phyloP scores from a whole-genome alignment of 768 basidiomycete genomes.

The Leucocoprinus leucothites region DNA sequence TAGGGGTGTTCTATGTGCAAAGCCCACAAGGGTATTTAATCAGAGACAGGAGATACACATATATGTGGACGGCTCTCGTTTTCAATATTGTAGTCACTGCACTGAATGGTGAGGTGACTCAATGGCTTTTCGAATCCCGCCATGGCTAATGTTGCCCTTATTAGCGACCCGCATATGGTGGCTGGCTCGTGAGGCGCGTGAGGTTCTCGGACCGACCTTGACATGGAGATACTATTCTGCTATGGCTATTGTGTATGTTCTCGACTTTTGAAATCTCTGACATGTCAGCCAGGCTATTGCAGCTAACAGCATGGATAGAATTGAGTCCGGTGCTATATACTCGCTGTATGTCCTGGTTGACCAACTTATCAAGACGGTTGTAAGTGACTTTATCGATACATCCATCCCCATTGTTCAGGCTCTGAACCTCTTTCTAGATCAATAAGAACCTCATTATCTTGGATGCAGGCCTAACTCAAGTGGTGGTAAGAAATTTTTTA shows the following conservation, averaged over 20 bases:
- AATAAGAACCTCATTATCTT: slow-evolving; percentile 1
- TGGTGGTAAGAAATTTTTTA: slow-evolving; percentile 21
- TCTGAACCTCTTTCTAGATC: neutral
- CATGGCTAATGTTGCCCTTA: neutral
- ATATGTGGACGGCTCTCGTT: neutral
- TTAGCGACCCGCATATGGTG: slow-evolving; percentile 30
- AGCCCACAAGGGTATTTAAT: neutral
- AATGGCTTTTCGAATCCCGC: neutral
- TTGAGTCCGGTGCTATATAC: slow-evolving; percentile 30
- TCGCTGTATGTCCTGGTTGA: slow-evolving; percentile 25
- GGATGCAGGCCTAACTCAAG: slow-evolving; percentile 23
- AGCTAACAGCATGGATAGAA: slow-evolving; percentile 16
- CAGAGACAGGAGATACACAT: neutral
- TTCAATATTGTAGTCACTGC: neutral
- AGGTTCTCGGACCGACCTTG: slow-evolving; percentile 21
- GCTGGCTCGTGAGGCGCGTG: slow-evolving; percentile 24
- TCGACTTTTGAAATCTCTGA: neutral
- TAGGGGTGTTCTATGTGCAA: neutral
- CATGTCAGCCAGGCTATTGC: neutral
- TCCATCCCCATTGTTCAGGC: neutral
- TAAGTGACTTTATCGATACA: neutral
- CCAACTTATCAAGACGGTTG: slow-evolving; percentile 18
- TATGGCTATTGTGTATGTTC: slow-evolving; percentile 26
- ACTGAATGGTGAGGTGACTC: neutral
- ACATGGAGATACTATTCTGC: slow-evolving; percentile 22